Evolutionary conservation across 73 alveolate genomes (phyloP), one percentile per base, ranked within the genome.

Genomic region (Stentor coeruleus): DNA sequence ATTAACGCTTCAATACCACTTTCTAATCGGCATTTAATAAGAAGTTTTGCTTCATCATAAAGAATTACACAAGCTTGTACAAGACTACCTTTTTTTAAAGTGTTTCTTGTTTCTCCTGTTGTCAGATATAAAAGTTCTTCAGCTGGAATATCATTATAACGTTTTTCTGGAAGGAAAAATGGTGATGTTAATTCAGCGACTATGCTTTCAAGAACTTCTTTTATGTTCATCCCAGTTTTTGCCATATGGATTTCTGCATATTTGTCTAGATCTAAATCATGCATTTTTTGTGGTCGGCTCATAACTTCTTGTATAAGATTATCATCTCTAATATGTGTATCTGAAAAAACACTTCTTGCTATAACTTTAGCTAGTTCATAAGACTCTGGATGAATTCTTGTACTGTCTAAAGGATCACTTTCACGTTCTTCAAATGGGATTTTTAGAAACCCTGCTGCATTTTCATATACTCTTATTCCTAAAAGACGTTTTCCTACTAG

Each of bases 41-140:
- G 30, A 36, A 15, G 38, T 30, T 30, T 0, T 57, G 82, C 57
- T 57, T 91, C 94, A n/a, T 89, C 66, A 3, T 85, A 60, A 60
- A 84, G 66, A 20, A 66, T 73, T 58, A 94, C 98, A 82, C 85
- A 91, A 38, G 98, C 98, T 14, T 90, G 88, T 37, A 94, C 94
- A 4, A 94, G 89, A 75, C 84, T 80, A 2, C 98, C 98, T 75
- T 39, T 84, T 82, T 85, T 82, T 84, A 94, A 91, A 39, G 91
- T 84, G 38, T 82, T 87, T 55, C 57, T 74, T 2, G 94, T 76
- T 41, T 94, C 98, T 49, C 92, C 96, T 38, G 90, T 88, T 77
- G 91, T 77, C 87, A 91, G 75, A 80, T 90, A 89, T 85, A 91
- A 91, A 55, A 94, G 86, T 60, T 94, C 93, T 15, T 89, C 76